A percentile compares a stretch with the other conserved stretches of the same genome.
phyloP scores from a whole-genome alignment of 345 rosid species.

The Pugionium cornutum region DNA sequence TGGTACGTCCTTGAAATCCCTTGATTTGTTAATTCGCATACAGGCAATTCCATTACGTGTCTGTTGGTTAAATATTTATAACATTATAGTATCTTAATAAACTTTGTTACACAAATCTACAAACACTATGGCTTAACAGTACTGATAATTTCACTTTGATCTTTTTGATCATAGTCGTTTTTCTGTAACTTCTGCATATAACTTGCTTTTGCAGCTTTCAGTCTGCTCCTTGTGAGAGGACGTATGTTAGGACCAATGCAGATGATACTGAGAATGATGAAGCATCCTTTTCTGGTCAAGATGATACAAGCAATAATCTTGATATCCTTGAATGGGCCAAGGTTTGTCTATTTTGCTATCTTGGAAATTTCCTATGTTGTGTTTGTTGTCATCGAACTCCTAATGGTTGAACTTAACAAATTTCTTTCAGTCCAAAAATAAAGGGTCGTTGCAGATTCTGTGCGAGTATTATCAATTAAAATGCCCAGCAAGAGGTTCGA shows the following conservation, averaged over 20 bases:
- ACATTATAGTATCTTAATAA: not conserved
- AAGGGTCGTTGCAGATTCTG: conserved; percentile 78
- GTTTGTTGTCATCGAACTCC: conserved; percentile 11
- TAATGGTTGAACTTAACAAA: conserved; percentile 12
- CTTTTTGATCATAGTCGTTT: not conserved
- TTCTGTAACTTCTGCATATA: not conserved
- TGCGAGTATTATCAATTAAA: conserved; percentile 68
- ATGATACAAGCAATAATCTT: conserved; percentile 60
- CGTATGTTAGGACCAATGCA: conserved; percentile 58
- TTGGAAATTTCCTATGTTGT: conserved; percentile 14
- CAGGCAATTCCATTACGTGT: conserved; percentile 1
- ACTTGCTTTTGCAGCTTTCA: conserved; percentile 60
- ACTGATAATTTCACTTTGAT: conserved; percentile 1
- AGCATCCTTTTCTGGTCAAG: conserved; percentile 86
- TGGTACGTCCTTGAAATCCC: conserved; percentile 49
- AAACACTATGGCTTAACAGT: not conserved
- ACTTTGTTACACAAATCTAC: not conserved
- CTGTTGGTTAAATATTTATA: not conserved
- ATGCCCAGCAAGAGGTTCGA: conserved; percentile 74
- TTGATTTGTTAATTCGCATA: conserved; percentile 10
- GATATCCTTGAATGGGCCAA: conserved; percentile 93
- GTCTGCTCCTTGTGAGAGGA: conserved; percentile 71
- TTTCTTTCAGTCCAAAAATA: conserved; percentile 62
- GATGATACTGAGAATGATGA: conserved; percentile 83
- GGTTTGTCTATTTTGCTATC: conserved; percentile 50